Evolutionary conservation across 2,329 filamentous ascomycete species (phyloP).

Genomic region (Cladosporium cucumerinum): DNA sequence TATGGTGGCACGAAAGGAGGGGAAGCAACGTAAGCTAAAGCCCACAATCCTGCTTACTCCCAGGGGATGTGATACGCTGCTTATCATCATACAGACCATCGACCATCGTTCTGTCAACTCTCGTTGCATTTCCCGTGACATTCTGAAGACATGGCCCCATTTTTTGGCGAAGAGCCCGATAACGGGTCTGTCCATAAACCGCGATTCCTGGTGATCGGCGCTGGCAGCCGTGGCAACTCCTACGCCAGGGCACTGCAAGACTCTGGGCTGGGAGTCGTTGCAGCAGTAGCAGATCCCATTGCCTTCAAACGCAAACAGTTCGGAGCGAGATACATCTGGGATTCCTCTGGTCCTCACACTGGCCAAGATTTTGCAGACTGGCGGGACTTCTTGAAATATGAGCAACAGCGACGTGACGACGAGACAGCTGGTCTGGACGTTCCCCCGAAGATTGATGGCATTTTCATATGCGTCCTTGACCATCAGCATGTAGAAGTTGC

Average conservation of each 20-base stretch:
- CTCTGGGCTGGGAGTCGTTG: conserved; percentile 65
- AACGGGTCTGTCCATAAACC: conserved; percentile 14
- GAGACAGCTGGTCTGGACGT: conserved; percentile 45
- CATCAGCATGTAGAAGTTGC: conserved; percentile 84
- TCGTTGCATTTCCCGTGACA: neutral
- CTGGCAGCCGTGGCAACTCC: conserved; percentile 71
- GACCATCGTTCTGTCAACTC: neutral
- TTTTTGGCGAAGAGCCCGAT: neutral
- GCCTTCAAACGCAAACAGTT: conserved; percentile 71
- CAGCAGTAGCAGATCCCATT: conserved; percentile 77
- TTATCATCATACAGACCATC: neutral
- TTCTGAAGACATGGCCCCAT: neutral
- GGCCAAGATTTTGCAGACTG: conserved; percentile 67
- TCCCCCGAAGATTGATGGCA: conserved; percentile 49
- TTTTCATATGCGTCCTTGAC: conserved; percentile 76
- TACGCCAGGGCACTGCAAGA: conserved; percentile 68
- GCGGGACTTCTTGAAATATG: conserved; percentile 72
- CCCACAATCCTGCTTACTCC: conserved; percentile 1
- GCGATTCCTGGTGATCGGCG: conserved; percentile 75
- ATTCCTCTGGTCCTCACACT: conserved; percentile 45
- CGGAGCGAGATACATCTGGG: conserved; percentile 71
- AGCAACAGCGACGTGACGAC: conserved; percentile 58
- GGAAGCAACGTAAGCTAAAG: neutral
- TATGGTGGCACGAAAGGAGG: neutral
- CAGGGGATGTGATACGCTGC: neutral